phyloP scores from a whole-genome alignment of 768 basidiomycete species.

The Xerocomus spinulosus region DNA sequence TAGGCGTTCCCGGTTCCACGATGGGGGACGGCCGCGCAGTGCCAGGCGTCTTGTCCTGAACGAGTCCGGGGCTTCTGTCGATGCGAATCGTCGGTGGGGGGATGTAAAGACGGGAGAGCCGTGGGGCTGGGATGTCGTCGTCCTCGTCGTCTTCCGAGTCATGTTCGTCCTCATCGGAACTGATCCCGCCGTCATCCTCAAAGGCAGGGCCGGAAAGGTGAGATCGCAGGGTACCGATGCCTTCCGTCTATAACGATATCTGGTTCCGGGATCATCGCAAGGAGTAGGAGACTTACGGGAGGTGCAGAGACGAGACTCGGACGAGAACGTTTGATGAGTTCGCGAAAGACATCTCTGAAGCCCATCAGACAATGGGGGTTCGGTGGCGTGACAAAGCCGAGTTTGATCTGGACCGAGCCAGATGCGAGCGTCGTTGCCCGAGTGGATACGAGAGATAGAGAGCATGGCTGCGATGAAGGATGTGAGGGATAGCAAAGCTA shows the following conservation, averaged over 20 bases:
- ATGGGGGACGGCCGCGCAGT: conserved; percentile 22
- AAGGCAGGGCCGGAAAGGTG: conserved; percentile 49
- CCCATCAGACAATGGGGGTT: conserved; percentile 42
- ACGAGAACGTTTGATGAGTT: conserved; percentile 59
- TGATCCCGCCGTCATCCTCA: conserved; percentile 77
- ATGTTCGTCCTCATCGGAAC: conserved; percentile 45
- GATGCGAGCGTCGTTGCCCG: conserved; percentile 42
- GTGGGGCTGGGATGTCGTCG: conserved; percentile 31
- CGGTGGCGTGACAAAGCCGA: conserved; percentile 51
- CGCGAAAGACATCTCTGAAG: conserved; percentile 57
- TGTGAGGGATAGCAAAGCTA: conserved; percentile 1
- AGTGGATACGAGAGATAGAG: conserved; percentile 44
- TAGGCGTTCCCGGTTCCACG: conserved; percentile 18
- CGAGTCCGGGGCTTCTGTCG: conserved; percentile 14
- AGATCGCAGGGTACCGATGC: conserved; percentile 78
- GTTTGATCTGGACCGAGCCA: conserved; percentile 55
- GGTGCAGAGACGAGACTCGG: conserved; percentile 71
- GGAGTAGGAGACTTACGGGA: conserved; percentile 49
- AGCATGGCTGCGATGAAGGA: conserved; percentile 38
- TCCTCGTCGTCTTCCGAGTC: conserved; percentile 25
- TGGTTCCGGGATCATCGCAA: not conserved
- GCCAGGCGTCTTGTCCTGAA: conserved; percentile 19
- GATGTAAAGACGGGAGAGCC: conserved; percentile 20
- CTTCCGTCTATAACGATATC: conserved; percentile 57
- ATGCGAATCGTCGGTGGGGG: conserved; percentile 20